phyloP scores from a whole-genome alignment of 2,329 filamentous ascomycete species.

The Hypomyces perniciosus region DNA sequence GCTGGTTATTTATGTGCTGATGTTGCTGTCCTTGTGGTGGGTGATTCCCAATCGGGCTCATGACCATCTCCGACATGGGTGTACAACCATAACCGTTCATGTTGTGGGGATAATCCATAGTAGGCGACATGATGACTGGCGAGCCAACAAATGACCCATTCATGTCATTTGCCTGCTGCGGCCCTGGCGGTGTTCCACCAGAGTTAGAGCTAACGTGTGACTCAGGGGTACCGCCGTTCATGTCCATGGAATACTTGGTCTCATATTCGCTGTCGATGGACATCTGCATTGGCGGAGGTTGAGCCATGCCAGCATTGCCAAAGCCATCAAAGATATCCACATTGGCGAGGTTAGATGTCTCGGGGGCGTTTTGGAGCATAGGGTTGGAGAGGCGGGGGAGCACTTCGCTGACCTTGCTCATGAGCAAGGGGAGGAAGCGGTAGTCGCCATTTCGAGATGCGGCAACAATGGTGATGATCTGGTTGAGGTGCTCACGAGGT shows the following conservation, averaged over 20 bases:
- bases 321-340: slow-evolving; percentile 63
- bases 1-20: slow-evolving; percentile 27
- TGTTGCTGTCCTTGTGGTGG: slow-evolving; percentile 20
- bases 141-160: slow-evolving; percentile 48
- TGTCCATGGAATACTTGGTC: slow-evolving; percentile 32
- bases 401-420: slow-evolving; percentile 69
- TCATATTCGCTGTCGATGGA: slow-evolving; percentile 43
- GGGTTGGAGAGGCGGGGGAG: slow-evolving; percentile 58
- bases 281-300: slow-evolving; percentile 38
- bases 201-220: slow-evolving; percentile 25
- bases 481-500: slow-evolving; percentile 67
- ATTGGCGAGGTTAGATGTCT: slow-evolving; percentile 45
- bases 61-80: slow-evolving; percentile 48
- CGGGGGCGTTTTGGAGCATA: slow-evolving; percentile 53
- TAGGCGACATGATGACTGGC: slow-evolving; percentile 48
- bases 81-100: slow-evolving; percentile 39
- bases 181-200: slow-evolving; percentile 23
- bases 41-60: slow-evolving; percentile 40
- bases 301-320: slow-evolving; percentile 56
- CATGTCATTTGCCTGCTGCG: slow-evolving; percentile 31
- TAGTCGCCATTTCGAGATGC: slow-evolving; percentile 68
- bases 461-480: slow-evolving; percentile 61
- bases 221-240: slow-evolving; percentile 30
- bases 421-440: slow-evolving; percentile 69
- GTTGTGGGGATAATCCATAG: slow-evolving; percentile 42